Percentiles rank a stretch among this genome's conserved stretches.
Evolutionary conservation across 495 filamentous ascomycete genomes (phyloP).

Genomic region (Neurospora sp.): DNA sequence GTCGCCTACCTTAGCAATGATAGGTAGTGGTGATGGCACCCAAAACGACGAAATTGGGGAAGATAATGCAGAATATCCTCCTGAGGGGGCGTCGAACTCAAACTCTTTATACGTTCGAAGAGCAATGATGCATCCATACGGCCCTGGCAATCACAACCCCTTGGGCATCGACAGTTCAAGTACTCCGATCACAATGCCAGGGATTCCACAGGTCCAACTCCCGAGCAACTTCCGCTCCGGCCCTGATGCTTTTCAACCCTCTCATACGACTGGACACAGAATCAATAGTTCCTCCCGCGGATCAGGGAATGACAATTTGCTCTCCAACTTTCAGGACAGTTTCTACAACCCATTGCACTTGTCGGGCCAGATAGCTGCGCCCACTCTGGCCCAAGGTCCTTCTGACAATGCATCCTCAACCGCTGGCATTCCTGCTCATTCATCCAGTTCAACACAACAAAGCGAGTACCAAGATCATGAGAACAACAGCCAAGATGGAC

Average conservation of each 20-base stretch:
- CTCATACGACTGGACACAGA: neutral
- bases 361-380: neutral
- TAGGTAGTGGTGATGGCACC: neutral
- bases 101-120: neutral
- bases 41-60: neutral
- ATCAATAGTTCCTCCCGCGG: neutral
- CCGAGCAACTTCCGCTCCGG: too few relatives aligned
- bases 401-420: neutral
- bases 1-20: neutral
- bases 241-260: neutral
- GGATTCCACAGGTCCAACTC: too few relatives aligned
- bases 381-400: neutral
- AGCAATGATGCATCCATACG: neutral
- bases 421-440: neutral
- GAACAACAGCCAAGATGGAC: neutral
- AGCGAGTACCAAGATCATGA: neutral
- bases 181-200: neutral
- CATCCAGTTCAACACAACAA: neutral
- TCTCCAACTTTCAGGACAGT: neutral
- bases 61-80: too few relatives aligned
- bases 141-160: neutral
- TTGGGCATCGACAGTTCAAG: neutral
- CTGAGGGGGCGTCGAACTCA: neutral
- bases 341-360: neutral
- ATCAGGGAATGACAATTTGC: neutral